A percentile compares a stretch with the other conserved stretches of the same genome.
phyloP scores from a whole-genome alignment of 768 basidiomycete species.

The Serendipita sp. region DNA sequence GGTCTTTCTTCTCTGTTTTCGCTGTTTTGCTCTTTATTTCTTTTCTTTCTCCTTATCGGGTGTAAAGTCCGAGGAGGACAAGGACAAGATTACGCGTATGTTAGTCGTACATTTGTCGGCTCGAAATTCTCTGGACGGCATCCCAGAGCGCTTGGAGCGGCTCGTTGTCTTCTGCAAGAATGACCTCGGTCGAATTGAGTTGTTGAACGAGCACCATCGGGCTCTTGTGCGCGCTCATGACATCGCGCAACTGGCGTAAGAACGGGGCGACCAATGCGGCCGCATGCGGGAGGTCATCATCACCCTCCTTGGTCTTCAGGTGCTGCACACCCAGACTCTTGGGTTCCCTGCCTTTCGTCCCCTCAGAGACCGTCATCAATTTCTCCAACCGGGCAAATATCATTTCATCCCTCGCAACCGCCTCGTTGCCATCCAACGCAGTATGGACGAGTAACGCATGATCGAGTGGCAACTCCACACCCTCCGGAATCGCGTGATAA shows the following conservation, averaged over 20 bases:
- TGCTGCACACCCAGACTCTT: neutral
- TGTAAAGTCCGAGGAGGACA: too few relatives aligned
- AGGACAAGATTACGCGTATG: too few relatives aligned
- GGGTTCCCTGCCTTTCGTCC: neutral
- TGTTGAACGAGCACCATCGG: neutral
- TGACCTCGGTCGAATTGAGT: neutral
- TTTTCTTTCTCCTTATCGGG: too few relatives aligned
- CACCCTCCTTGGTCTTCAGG: neutral
- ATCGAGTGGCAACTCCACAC: neutral
- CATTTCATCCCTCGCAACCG: neutral
- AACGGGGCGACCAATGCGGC: neutral
- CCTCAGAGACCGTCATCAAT: neutral
- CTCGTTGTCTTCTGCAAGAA: neutral
- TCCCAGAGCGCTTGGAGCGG: neutral
- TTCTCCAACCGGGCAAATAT: neutral
- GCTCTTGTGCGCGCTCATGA: neutral
- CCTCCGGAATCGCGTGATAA: neutral
- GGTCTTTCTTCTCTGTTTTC: too few relatives aligned
- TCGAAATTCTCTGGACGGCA: neutral
- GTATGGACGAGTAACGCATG: neutral
- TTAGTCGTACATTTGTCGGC: too few relatives aligned
- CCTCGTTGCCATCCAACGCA: neutral
- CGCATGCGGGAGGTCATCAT: neutral
- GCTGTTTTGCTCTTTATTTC: too few relatives aligned
- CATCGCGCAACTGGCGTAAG: neutral